phyloP scores from a whole-genome alignment of 768 basidiomycete genomes.

The Pleurotus sapidus region DNA sequence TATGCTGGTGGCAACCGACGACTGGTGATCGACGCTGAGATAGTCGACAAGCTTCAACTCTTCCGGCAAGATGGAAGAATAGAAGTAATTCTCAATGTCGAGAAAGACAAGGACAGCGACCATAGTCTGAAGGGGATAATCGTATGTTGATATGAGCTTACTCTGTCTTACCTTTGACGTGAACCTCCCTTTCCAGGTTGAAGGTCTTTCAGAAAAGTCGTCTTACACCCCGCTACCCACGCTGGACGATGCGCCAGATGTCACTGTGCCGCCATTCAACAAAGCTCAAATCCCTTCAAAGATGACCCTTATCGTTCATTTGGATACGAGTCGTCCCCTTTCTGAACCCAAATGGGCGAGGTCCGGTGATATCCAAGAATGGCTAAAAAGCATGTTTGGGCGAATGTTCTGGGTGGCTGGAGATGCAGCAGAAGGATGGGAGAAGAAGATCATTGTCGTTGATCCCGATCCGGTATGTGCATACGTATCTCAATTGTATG shows the following conservation, averaged over 20 bases:
- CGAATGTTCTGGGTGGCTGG: conserved; percentile 85
- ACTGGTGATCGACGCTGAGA: conserved; percentile 85
- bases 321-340: conserved; percentile 85
- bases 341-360: conserved; percentile 98
- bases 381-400: conserved; percentile 86
- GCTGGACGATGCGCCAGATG: conserved; percentile 46
- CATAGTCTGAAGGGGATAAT: conserved; percentile 62
- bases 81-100: conserved; percentile 69
- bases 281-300: conserved; percentile 50
- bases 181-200: conserved; percentile 46
- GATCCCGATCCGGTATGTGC: conserved; percentile 91
- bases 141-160: conserved; percentile 42
- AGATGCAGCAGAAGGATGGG: conserved; percentile 88
- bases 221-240: conserved; percentile 63
- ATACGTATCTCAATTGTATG: neutral
- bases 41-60: conserved; percentile 78
- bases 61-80: conserved; percentile 82
- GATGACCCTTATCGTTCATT: conserved; percentile 67
- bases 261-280: conserved; percentile 73
- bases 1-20: conserved; percentile 88
- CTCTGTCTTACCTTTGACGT: conserved; percentile 6
- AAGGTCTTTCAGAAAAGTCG: conserved; percentile 67
- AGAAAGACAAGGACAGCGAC: conserved; percentile 49
- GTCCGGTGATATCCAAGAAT: conserved; percentile 91
- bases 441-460: conserved; percentile 85